Base-by-base conservation (phyloP, 139 green algal genomes). In the Volvox reticuliferus region DNA sequence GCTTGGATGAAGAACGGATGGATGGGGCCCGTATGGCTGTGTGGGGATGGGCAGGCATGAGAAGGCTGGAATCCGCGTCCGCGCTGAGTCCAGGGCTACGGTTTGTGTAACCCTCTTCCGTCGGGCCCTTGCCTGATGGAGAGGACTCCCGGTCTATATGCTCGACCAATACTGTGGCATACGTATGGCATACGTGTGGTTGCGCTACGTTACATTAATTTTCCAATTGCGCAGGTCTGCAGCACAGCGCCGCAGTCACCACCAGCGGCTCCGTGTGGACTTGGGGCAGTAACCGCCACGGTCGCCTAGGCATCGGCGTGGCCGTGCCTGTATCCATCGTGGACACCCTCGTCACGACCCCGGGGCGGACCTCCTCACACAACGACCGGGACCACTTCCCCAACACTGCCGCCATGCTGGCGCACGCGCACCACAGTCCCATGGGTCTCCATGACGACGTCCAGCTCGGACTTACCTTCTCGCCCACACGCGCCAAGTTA, bases 221-320 rank as follows among this genome's bases (percentile, higher is more conserved):
- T 55, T 55, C 44, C 9, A 14, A 55, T 55, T 5, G 9, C 44
- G 44, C 44, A 55, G 93, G 92, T 6, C 84, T 90, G 18, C 80
- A 76, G 63, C 92, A 94, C 92, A 92, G 78, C 76, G 78, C 36
- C 19, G 93, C 92, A 2, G 79, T 95, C 37, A 93, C 91, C 17
- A 19, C 37, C 24, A 2, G 73, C 24, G 91, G 92, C 32, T 35
- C 75, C 28, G n/a, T 95, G 35, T 93, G 82, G 68, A 82, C 71
- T 6, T 95, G 93, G 93, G 93, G 93, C 26, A 86, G 90, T 63
- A 88, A 90, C 86, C 93, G 88, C 12, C 78, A 87, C 82, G 88
- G 82, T 71, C 87, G 91, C 37, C 75, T 82, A 24, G 87, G 91
- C 63, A 65, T 65, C 44, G 73, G 68, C 50, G 44, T 61, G 12